These are phyloP conservation scores for Neurospora sp. DNA, from an alignment of 495 filamentous ascomycete genomes.

Conservation along the genomic window DNA sequence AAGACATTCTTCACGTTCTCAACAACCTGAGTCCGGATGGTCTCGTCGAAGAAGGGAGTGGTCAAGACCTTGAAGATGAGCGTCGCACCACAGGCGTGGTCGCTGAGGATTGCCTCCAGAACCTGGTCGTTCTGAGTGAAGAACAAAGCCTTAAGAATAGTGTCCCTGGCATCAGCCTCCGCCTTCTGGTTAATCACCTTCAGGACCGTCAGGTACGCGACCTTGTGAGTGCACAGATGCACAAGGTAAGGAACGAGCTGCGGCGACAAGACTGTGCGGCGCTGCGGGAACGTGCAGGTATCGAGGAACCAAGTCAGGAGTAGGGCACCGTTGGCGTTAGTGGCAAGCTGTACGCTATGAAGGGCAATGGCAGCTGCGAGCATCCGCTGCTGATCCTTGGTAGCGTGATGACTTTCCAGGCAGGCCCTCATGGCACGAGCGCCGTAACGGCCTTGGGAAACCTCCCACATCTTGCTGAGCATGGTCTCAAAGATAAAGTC, in stretches of 20 bases:
- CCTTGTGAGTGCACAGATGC: slow-evolving; percentile 96
- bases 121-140: slow-evolving; percentile 83
- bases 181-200: slow-evolving; percentile 98
- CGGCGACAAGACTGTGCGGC: slow-evolving; percentile 85
- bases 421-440: slow-evolving; percentile 94
- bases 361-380: slow-evolving; percentile 89
- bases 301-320: slow-evolving; percentile 97
- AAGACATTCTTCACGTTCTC: slow-evolving; percentile 88
- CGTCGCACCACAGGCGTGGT: slow-evolving; percentile 87
- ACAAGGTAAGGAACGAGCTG: slow-evolving; percentile 92
- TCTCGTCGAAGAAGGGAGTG: slow-evolving; percentile 95
- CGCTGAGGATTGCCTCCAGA: slow-evolving; percentile 81
- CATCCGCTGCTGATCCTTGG: slow-evolving; percentile 91
- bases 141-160: slow-evolving; percentile 84
- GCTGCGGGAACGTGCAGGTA: slow-evolving; percentile 89
- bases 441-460: slow-evolving; percentile 87
- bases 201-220: slow-evolving; percentile 91
- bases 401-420: slow-evolving; percentile 89
- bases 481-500: slow-evolving; percentile 97
- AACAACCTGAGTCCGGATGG: slow-evolving; percentile 73
- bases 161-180: slow-evolving; percentile 87
- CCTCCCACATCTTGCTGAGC: slow-evolving; percentile 90
- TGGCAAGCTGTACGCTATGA: slow-evolving; percentile 92
- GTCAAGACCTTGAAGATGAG: slow-evolving; percentile 97
- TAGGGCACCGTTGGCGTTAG: slow-evolving; percentile 90